Percentiles rank a stretch among this genome's conserved stretches.
Evolutionary conservation across 306 rosid species (phyloP).

Genomic region (Ceratonia siliqua): DNA sequence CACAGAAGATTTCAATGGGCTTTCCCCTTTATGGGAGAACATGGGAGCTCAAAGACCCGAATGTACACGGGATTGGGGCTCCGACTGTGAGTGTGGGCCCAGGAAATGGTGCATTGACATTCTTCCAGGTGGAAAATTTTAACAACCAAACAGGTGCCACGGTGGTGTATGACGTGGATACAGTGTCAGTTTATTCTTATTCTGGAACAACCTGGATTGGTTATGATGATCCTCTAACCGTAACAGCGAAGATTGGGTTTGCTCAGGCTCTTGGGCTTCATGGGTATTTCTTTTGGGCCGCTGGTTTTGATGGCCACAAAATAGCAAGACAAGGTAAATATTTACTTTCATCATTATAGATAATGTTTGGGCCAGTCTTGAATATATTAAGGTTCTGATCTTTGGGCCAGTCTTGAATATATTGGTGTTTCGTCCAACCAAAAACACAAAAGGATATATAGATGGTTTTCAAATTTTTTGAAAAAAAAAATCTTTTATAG

Average conservation of each 20-base stretch:
- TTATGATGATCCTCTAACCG: slow-evolving; percentile 48
- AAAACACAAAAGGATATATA: no score
- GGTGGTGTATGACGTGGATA: slow-evolving; percentile 36
- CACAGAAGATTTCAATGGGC: slow-evolving; percentile 60
- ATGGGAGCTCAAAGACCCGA: slow-evolving; percentile 56
- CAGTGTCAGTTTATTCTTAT: slow-evolving; percentile 45
- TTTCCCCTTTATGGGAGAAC: slow-evolving; percentile 63
- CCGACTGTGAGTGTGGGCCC: slow-evolving; percentile 52
- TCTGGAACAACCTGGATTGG: slow-evolving; percentile 53
- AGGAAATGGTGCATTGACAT: slow-evolving; percentile 44
- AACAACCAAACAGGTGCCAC: slow-evolving; percentile 12
- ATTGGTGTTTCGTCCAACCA: no score
- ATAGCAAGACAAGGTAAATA: slow-evolving; percentile 38
- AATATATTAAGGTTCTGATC: no score
- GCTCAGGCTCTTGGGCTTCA: slow-evolving; percentile 71
- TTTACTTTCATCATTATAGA: no score
- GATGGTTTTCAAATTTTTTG: no score
- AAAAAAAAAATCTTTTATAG: no score
- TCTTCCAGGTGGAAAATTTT: slow-evolving; percentile 38
- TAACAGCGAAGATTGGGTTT: slow-evolving; percentile 49
- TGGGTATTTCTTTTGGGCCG: slow-evolving; percentile 88
- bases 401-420: no score
- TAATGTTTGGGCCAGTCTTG: no score
- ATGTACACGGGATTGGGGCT: slow-evolving; percentile 45
- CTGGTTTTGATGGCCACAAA: slow-evolving; percentile 44